Percentiles rank a stretch among this genome's conserved stretches.
phyloP scores from a whole-genome alignment of 2,329 filamentous ascomycete genomes.

The Nannizziopsis arthrosporioides region DNA sequence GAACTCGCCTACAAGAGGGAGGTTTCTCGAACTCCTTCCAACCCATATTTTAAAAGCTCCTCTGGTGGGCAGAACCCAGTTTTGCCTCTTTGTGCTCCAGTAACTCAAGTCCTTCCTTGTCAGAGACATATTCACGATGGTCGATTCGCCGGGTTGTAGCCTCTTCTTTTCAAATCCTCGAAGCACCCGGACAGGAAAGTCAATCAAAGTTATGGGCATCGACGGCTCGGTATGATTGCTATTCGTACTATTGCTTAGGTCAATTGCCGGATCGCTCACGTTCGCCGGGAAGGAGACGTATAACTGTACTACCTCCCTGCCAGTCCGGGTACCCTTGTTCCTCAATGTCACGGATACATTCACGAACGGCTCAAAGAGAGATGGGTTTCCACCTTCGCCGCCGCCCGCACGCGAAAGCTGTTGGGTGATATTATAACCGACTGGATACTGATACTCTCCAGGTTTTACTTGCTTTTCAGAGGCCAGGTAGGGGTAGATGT shows the following conservation, averaged over 20 bases:
- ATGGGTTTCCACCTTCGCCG: slow-evolving; percentile 49
- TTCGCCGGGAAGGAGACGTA: slow-evolving; percentile 39
- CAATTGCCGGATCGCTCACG: slow-evolving; percentile 27
- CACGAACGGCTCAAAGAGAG: slow-evolving; percentile 44
- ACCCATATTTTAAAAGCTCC: slow-evolving; percentile 19
- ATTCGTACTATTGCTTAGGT: background rate
- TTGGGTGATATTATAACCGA: slow-evolving; percentile 43
- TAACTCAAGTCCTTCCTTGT: slow-evolving; percentile 28
- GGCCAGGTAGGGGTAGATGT: slow-evolving; percentile 60
- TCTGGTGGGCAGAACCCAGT: slow-evolving; percentile 25
- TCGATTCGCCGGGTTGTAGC: slow-evolving; percentile 33
- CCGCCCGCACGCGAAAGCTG: slow-evolving; percentile 54
- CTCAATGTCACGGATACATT: slow-evolving; percentile 38
- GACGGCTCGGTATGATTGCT: background rate
- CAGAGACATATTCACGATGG: slow-evolving; percentile 37
- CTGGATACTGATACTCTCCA: slow-evolving; percentile 41
- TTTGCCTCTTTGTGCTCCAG: slow-evolving; percentile 27
- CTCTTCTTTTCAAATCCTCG: slow-evolving; percentile 43
- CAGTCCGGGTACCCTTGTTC: slow-evolving; percentile 41
- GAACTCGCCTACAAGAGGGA: slow-evolving; percentile 16
- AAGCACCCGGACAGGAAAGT: slow-evolving; percentile 30
- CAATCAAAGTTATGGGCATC: background rate
- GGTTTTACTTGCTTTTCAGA: slow-evolving; percentile 38
- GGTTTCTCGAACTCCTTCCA: slow-evolving; percentile 21
- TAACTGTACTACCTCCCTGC: slow-evolving; percentile 44